phyloP scores from a whole-genome alignment of 345 rosid species.

The Dipteronia sinensis region DNA sequence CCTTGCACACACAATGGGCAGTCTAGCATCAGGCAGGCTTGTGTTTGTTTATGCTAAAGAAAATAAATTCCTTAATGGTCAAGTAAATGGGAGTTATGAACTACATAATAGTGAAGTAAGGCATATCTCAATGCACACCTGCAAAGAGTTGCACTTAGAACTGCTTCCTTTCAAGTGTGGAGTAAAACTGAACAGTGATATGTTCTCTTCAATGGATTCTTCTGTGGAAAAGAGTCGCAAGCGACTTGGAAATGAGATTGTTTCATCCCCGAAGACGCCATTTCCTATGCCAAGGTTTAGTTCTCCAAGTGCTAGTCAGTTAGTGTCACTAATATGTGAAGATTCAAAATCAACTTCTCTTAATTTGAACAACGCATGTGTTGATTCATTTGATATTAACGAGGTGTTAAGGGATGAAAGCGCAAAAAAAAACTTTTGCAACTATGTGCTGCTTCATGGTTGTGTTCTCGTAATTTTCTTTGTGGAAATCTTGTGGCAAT shows the following conservation, averaged over 20 bases:
- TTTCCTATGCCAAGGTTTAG: slow-evolving; percentile 37
- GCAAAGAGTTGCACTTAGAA: slow-evolving; percentile 70
- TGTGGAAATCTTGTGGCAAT: slow-evolving; percentile 71
- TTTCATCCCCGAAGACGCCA: slow-evolving; percentile 66
- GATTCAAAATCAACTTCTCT: slow-evolving; percentile 34
- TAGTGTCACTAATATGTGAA: slow-evolving; percentile 40
- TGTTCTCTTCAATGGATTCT: slow-evolving; percentile 33
- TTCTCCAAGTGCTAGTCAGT: slow-evolving; percentile 34
- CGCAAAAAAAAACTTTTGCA: slow-evolving; percentile 61
- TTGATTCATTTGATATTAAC: slow-evolving; percentile 46
- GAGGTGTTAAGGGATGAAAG: slow-evolving; percentile 69
- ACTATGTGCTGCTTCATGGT: slow-evolving; percentile 62
- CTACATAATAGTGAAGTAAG: slow-evolving; percentile 15
- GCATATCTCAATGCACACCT: slow-evolving; percentile 37
- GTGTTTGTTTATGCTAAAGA: slow-evolving; percentile 61
- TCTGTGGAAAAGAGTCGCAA: slow-evolving; percentile 36
- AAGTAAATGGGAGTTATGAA: slow-evolving; percentile 27
- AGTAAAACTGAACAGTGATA: slow-evolving; percentile 22
- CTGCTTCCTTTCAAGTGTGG: slow-evolving; percentile 41
- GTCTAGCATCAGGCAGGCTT: slow-evolving; percentile 56
- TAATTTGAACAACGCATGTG: slow-evolving; percentile 21
- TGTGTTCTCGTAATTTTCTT: slow-evolving; percentile 59
- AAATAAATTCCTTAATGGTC: slow-evolving; percentile 36
- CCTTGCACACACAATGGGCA: slow-evolving; percentile 70
- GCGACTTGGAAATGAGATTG: slow-evolving; percentile 37